Conservation (phyloP, 768 basidiomycete genomes). For the Boletus tomentosulus region DNA sequence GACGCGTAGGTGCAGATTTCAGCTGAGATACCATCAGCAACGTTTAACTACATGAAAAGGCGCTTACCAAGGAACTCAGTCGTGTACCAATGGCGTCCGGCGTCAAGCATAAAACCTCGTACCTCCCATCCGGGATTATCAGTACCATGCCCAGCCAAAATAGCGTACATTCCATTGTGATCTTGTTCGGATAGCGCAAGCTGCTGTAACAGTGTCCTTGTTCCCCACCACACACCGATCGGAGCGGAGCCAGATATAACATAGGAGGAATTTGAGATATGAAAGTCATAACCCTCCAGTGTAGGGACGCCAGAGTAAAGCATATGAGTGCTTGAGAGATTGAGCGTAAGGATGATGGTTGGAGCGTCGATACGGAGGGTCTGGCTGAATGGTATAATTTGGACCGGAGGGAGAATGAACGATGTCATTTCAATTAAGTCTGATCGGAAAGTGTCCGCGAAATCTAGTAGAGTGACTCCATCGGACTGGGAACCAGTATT, state of each 20-base stretch:
- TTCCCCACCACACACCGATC: conserved; percentile 44
- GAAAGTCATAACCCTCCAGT: conserved; percentile 38
- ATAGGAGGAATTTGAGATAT: conserved; percentile 26
- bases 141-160: conserved; percentile 33
- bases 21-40: conserved; percentile 21
- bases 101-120: conserved; percentile 45
- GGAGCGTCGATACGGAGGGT: conserved; percentile 2
- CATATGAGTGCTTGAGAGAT: conserved; percentile 21
- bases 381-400: conserved; percentile 11
- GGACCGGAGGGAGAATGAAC: conserved; percentile 23
- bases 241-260: conserved; percentile 32
- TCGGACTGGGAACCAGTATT: conserved; percentile 7
- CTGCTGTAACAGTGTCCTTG: conserved; percentile 41
- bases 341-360: conserved; percentile 32
- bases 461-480: conserved; percentile 32
- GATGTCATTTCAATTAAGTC: conserved; percentile 33
- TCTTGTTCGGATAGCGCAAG: conserved; percentile 22
- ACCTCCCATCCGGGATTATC: conserved; percentile 44
- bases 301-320: conserved; percentile 37
- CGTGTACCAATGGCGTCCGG: conserved; percentile 43
- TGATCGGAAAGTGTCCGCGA: conserved; percentile 35
- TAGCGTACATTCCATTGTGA: conserved; percentile 5
- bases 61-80: conserved; percentile 35
- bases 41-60: neutral
- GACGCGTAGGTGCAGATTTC: conserved; percentile 43